phyloP scores from a whole-genome alignment of 169 alveolate genomes.

The Babesia divergens region DNA sequence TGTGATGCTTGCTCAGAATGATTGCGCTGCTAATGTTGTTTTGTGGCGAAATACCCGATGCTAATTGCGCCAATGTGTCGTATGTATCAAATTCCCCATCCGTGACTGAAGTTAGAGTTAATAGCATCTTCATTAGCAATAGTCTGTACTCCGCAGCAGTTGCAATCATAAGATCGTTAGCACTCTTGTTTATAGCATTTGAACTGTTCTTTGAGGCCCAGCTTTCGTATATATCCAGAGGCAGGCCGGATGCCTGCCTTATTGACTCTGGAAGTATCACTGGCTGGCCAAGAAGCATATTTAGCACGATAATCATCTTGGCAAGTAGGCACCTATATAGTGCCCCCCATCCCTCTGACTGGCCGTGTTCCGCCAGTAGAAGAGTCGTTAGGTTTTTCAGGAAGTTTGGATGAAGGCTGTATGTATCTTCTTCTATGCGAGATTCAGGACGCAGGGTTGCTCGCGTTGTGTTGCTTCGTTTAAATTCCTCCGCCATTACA shows the following conservation, averaged over 20 bases:
- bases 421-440: background rate
- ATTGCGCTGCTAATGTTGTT: background rate
- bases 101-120: conserved; percentile 4
- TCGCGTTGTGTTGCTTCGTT: background rate
- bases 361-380: conserved; percentile 3
- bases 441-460: background rate
- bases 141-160: background rate
- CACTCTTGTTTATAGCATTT: background rate
- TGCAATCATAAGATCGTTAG: background rate
- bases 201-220: too few relatives aligned
- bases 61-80: background rate
- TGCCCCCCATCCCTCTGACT: conserved; percentile 10
- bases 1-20: conserved; percentile 31
- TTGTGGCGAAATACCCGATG: background rate
- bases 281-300: background rate
- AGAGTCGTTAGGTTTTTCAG: background rate
- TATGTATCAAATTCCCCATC: background rate
- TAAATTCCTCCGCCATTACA: background rate
- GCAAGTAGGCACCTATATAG: conserved; percentile 1
- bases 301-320: conserved; percentile 20
- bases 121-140: conserved; percentile 1
- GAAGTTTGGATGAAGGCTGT: conserved; percentile 1
- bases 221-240: background rate
- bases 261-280: background rate
- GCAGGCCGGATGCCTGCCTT: background rate